These are phyloP conservation scores for Xylaria palmicola DNA, from an alignment of 495 filamentous ascomycete species.

Conservation along the genomic window DNA sequence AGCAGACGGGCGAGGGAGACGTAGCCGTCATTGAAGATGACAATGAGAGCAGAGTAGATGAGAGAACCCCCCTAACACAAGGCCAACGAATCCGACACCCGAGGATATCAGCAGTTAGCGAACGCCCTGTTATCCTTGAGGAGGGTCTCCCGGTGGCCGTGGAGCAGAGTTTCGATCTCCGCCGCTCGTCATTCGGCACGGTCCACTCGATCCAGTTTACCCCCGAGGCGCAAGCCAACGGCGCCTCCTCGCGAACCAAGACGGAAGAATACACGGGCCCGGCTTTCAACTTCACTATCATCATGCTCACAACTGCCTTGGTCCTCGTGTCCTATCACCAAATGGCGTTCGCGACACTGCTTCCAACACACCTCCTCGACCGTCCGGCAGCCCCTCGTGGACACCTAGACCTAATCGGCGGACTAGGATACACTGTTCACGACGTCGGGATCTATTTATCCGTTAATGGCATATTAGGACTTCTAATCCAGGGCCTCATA, in stretches of 20 bases:
- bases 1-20: neutral
- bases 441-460: conserved; percentile 68
- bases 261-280: conserved; percentile 18
- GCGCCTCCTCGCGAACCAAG: neutral
- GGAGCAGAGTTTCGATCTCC: conserved; percentile 30
- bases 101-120: conserved; percentile 11
- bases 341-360: conserved; percentile 32
- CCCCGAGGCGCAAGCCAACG: neutral
- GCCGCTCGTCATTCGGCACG: conserved; percentile 32
- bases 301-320: conserved; percentile 28
- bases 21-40: conserved; percentile 19
- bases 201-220: conserved; percentile 24
- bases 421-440: conserved; percentile 62
- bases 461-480: conserved; percentile 65
- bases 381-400: conserved; percentile 19
- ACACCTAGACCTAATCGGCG: conserved; percentile 43
- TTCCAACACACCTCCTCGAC: conserved; percentile 31
- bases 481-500: conserved; percentile 65
- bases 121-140: conserved; percentile 24
- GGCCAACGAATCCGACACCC: conserved; percentile 3
- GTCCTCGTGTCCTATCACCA: conserved; percentile 33
- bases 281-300: conserved; percentile 30
- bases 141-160: conserved; percentile 26
- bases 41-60: conserved; percentile 16
- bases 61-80: conserved; percentile 25